These are phyloP conservation scores for Alopecurus myosuroides DNA, from an alignment of 176 grass and related monocot genomes.

Conservation along the genomic window DNA sequence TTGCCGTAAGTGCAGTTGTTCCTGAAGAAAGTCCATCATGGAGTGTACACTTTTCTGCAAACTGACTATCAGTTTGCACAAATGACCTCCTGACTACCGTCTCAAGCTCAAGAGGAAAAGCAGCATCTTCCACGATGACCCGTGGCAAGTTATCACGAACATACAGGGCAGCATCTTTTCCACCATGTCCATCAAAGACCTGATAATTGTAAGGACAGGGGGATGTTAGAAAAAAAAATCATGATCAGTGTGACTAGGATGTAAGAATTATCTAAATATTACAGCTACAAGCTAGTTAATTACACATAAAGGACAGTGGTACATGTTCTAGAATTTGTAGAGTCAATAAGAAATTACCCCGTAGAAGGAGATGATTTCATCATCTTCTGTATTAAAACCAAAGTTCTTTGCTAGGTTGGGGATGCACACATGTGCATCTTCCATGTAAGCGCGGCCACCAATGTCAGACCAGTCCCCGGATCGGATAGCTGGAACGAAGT, in stretches of 20 bases:
- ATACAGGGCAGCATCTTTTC: slow-evolving; percentile 89
- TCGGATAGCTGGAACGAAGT: slow-evolving; percentile 57
- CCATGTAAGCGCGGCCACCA: slow-evolving; percentile 67
- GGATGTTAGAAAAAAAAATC: neutral
- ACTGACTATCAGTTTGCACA: slow-evolving; percentile 78
- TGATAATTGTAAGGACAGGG: neutral
- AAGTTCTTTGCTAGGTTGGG: slow-evolving; percentile 86
- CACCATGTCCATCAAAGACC: slow-evolving; percentile 97
- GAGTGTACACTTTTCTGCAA: slow-evolving; percentile 56
- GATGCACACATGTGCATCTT: slow-evolving; percentile 96
- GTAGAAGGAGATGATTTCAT: slow-evolving; percentile 79
- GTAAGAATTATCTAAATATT: neutral
- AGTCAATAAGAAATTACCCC: slow-evolving; percentile 56
- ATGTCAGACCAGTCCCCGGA: slow-evolving; percentile 93
- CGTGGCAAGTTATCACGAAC: slow-evolving; percentile 95
- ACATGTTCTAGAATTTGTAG: neutral
- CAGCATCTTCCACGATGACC: slow-evolving; percentile 81
- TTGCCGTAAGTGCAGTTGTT: slow-evolving; percentile 84
- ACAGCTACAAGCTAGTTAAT: neutral
- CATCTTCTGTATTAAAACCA: slow-evolving; percentile 26
- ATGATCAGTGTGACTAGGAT: neutral
- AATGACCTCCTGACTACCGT: slow-evolving; percentile 72
- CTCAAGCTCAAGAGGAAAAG: slow-evolving; percentile 89
- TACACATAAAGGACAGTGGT: neutral
- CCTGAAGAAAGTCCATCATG: slow-evolving; percentile 55